Conservation (phyloP, 768 basidiomycete genomes). For the Lactarius trivialis region DNA sequence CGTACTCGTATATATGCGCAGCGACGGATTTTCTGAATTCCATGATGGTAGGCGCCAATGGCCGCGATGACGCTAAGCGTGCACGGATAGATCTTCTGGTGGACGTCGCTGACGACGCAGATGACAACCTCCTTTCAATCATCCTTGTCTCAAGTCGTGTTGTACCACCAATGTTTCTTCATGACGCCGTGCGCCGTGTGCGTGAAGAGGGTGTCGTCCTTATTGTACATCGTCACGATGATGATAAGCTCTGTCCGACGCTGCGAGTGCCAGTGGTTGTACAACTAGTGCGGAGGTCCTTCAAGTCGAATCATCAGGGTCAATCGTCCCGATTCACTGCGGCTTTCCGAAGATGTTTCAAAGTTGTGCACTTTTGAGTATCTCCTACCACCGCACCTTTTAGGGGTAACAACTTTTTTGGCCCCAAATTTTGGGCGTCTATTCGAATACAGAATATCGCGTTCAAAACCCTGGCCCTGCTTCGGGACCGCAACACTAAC, state of each 20-base stretch:
- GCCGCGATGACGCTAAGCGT: slow-evolving; percentile 83
- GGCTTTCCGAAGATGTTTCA: background rate
- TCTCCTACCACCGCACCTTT: background rate
- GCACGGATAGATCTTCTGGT: slow-evolving; percentile 75
- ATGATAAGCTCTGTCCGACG: slow-evolving; percentile 91
- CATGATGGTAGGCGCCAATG: slow-evolving; percentile 93
- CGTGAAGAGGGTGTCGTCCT: slow-evolving; percentile 84
- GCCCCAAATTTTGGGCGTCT: too few relatives aligned
- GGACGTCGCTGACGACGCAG: slow-evolving; percentile 84
- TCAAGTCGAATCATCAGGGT: too few relatives aligned
- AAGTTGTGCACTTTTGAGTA: background rate
- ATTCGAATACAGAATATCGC: too few relatives aligned
- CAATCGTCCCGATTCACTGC: background rate
- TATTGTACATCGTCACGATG: slow-evolving; percentile 98
- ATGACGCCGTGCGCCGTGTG: slow-evolving; percentile 94
- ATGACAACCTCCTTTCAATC: slow-evolving; percentile 98
- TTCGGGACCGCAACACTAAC: too few relatives aligned
- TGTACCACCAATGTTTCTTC: slow-evolving; percentile 83
- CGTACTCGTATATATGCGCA: slow-evolving; percentile 80
- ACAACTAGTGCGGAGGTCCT: too few relatives aligned
- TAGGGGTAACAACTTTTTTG: background rate
- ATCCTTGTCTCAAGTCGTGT: slow-evolving; percentile 94
- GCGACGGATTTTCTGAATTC: slow-evolving; percentile 71
- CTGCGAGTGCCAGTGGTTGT: slow-evolving; percentile 64
- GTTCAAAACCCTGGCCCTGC: too few relatives aligned